A percentile compares a stretch with the other conserved stretches of the same genome.
Evolutionary conservation across 305 asterid genomes (phyloP).

Genomic region (Ajuga reptans): DNA sequence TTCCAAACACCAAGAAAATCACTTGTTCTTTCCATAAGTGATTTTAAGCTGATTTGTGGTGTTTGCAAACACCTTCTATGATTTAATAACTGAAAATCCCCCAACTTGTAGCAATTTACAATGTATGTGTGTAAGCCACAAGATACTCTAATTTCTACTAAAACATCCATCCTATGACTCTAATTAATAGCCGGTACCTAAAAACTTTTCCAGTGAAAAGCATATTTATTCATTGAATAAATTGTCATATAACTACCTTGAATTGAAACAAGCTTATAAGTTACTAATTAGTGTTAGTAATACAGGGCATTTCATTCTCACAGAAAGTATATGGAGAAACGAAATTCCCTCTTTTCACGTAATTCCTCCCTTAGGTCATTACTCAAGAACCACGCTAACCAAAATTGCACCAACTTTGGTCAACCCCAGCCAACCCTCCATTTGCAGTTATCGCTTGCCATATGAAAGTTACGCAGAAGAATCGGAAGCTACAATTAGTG

Average conservation of each 20-base stretch:
- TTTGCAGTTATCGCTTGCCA: constrained; percentile 1
- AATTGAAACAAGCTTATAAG: background rate
- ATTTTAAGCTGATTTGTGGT: too few species aligned
- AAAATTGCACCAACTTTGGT: constrained; percentile 3
- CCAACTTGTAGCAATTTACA: background rate
- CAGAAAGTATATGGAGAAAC: background rate
- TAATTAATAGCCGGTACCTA: background rate
- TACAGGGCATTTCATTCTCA: background rate
- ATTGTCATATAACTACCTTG: constrained; percentile 2
- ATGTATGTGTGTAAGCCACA: background rate
- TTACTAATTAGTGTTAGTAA: too few species aligned
- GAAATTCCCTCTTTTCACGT: constrained; percentile 6
- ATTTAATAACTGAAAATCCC: background rate
- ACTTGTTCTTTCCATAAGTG: too few species aligned
- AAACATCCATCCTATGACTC: background rate
- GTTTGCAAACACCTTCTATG: too few species aligned
- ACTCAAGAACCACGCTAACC: too few species aligned
- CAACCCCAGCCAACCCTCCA: constrained; percentile 9
- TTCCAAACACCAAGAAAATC: too few species aligned
- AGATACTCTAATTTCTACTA: background rate
- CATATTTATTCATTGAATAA: background rate
- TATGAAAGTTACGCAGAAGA: background rate
- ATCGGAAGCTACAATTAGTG: background rate
- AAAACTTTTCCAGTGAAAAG: background rate
- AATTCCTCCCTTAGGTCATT: constrained; percentile 6